Evolutionary conservation across 371 early-diverging fungal species (phyloP).

Genomic region (Dichotomocladium elegans): DNA sequence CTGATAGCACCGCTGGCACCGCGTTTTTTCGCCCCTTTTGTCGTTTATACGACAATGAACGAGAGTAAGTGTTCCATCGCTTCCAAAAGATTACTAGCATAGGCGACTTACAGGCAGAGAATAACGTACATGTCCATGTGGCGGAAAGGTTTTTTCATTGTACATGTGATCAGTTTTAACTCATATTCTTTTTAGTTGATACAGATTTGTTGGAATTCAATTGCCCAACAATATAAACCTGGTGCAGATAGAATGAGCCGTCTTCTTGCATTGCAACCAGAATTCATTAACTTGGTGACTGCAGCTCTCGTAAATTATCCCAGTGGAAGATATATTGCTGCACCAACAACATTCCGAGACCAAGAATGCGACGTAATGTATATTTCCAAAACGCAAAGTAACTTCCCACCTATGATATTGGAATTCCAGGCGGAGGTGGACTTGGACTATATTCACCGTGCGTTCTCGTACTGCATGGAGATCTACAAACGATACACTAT

Average conservation of each 20-base stretch:
- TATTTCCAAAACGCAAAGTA: neutral
- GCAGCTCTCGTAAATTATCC: neutral
- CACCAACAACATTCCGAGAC: neutral
- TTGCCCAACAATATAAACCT: neutral
- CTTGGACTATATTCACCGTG: neutral
- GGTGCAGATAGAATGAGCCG: neutral
- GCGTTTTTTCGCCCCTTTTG: no score
- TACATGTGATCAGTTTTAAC: no score
- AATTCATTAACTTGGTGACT: neutral
- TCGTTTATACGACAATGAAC: no score
- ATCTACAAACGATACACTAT: neutral
- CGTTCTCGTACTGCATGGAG: neutral
- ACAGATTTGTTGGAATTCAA: neutral
- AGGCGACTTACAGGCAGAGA: no score
- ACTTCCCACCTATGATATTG: neutral
- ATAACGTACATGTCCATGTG: no score
- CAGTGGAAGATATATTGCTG: neutral
- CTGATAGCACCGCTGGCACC: no score
- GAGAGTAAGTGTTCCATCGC: no score
- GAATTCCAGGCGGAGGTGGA: slow-evolving; percentile 2
- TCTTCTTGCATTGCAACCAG: neutral
- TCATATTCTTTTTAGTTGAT: slow-evolving; percentile 1
- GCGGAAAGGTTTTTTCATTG: no score
- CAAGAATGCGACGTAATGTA: neutral
- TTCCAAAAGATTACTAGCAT: no score